These are phyloP conservation scores for Pseudopediastrum boryanum DNA, from an alignment of 139 green algal genomes.

Conservation along the genomic window DNA sequence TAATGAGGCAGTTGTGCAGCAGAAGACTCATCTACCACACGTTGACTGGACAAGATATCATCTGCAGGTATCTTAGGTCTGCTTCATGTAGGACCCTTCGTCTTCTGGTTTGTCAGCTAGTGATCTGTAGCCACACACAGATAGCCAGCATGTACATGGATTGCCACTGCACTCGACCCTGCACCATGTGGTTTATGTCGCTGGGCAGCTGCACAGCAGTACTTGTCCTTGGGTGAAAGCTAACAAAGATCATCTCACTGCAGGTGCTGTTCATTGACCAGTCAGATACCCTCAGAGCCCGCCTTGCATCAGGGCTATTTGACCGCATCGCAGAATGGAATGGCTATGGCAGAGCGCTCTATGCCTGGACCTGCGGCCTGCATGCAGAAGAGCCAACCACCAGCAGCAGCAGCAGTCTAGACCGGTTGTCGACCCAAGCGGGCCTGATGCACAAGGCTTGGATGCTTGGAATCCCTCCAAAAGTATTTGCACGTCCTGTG, in stretches of 20 bases:
- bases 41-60: conserved; percentile 49
- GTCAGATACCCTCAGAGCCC: conserved; percentile 45
- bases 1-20: too few species aligned
- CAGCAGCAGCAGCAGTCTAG: neutral
- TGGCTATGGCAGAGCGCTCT: conserved; percentile 43
- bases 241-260: too few species aligned
- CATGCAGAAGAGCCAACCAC: conserved; percentile 8
- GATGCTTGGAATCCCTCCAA: conserved; percentile 36
- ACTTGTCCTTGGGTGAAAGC: too few species aligned
- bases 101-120: too few species aligned
- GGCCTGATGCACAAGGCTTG: neutral
- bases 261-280: conserved; percentile 44
- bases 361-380: conserved; percentile 36
- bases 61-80: conserved; percentile 10
- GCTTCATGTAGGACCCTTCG: neutral
- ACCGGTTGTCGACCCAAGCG: conserved; percentile 14
- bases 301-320: conserved; percentile 46
- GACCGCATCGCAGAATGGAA: conserved; percentile 57
- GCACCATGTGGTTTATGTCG: neutral
- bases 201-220: neutral
- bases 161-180: neutral
- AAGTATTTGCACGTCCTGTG: conserved; percentile 43
- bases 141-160: neutral
- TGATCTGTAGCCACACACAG: neutral
- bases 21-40: conserved; percentile 25